Conservation (phyloP, 1,284 basidiomycete species). For the Leccinum fallax region DNA sequence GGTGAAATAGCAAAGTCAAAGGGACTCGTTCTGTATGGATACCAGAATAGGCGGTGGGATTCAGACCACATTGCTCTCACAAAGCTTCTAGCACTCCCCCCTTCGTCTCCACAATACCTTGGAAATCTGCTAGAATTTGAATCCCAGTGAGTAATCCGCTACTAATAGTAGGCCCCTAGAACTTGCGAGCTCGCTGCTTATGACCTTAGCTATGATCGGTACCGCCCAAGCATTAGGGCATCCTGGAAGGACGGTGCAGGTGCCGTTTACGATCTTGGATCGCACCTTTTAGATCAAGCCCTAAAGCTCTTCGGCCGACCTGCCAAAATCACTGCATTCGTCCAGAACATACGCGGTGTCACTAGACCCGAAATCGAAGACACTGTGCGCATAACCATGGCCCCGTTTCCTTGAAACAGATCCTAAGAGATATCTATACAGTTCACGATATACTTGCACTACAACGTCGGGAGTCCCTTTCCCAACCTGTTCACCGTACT, state of each 20-base stretch:
- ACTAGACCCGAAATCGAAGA: conserved; percentile 71
- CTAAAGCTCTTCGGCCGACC: conserved; percentile 80
- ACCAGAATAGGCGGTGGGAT: conserved; percentile 85
- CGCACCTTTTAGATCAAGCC: conserved; percentile 79
- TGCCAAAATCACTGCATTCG: conserved; percentile 64
- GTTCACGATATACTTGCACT: conserved; percentile 73
- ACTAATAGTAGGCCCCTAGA: background rate
- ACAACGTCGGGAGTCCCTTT: conserved; percentile 43
- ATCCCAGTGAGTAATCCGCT: conserved; percentile 55
- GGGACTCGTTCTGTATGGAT: conserved; percentile 70
- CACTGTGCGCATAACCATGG: conserved; percentile 44
- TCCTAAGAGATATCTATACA: conserved; percentile 29
- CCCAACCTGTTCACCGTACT: conserved; percentile 67
- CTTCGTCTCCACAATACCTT: conserved; percentile 52
- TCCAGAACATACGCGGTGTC: conserved; percentile 67
- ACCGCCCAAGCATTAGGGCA: conserved; percentile 65
- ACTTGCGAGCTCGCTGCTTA: background rate
- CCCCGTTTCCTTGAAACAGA: background rate
- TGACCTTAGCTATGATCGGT: conserved; percentile 70
- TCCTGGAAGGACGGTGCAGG: conserved; percentile 73
- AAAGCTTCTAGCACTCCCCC: conserved; percentile 60
- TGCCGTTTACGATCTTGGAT: conserved; percentile 63
- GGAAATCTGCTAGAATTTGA: conserved; percentile 76
- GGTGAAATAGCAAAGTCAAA: conserved; percentile 66
- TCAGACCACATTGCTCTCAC: conserved; percentile 80